A percentile compares a stretch with the other conserved stretches of the same genome.
These are phyloP conservation scores for Colletotrichum gloeosporioides DNA, from an alignment of 2,329 filamentous ascomycete genomes.

Conservation along the genomic window DNA sequence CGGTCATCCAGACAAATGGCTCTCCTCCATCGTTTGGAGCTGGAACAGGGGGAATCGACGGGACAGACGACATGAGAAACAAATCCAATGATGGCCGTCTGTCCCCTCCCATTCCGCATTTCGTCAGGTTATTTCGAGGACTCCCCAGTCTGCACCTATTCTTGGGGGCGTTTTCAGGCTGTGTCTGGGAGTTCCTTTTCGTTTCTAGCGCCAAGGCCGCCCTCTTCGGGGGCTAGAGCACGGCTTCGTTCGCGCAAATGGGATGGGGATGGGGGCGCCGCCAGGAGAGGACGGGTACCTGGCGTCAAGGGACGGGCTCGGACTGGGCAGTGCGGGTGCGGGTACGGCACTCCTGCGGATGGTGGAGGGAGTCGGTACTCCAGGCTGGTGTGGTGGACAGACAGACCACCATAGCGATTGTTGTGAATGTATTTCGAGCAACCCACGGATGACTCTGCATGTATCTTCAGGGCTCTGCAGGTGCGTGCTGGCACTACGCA, in stretches of 20 bases:
- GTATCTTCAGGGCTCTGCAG: neutral
- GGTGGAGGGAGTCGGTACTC: slow-evolving; percentile 5
- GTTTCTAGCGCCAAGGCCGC: slow-evolving; percentile 12
- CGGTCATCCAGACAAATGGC: neutral
- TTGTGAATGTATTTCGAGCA: neutral
- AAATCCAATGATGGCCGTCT: neutral
- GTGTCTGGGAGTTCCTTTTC: slow-evolving; percentile 4
- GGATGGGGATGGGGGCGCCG: neutral
- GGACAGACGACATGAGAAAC: neutral
- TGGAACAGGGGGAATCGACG: slow-evolving; percentile 5
- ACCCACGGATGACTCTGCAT: neutral
- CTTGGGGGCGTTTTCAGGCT: neutral
- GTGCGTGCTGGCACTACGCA: neutral
- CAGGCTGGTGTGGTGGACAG: neutral
- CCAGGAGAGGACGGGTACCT: slow-evolving; percentile 8
- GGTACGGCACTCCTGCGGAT: neutral
- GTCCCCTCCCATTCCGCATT: neutral
- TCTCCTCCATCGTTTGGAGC: neutral
- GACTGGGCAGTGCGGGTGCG: slow-evolving; percentile 3
- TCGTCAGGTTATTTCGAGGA: neutral
- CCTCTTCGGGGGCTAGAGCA: neutral
- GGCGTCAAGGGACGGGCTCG: neutral
- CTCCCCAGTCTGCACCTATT: neutral
- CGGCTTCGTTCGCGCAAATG: neutral
- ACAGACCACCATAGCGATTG: neutral